Conservation (phyloP, 2,329 filamentous ascomycete genomes). For the Zasmidium citrigriseum region DNA sequence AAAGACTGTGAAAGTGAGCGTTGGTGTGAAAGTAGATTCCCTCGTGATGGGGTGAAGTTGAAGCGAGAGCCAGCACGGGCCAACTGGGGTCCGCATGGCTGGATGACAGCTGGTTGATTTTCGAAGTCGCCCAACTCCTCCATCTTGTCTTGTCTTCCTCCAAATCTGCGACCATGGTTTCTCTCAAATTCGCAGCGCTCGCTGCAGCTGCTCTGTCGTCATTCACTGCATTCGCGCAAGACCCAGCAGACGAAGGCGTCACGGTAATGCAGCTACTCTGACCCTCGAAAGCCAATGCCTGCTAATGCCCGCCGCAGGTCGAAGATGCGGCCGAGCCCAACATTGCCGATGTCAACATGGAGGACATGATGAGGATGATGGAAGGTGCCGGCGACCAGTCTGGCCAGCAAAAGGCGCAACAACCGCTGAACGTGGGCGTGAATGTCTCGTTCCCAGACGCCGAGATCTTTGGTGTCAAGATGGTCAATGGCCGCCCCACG, state of each 20-base stretch:
- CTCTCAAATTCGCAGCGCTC: constrained; percentile 70
- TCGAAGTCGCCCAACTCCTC: neutral
- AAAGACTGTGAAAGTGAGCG: neutral
- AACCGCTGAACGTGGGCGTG: constrained; percentile 60
- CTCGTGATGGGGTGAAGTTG: no score
- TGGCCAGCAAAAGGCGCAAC: constrained; percentile 40
- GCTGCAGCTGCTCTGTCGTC: constrained; percentile 71
- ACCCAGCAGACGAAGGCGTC: constrained; percentile 20
- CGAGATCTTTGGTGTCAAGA: constrained; percentile 91
- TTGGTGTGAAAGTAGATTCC: no score
- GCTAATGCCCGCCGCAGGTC: constrained; percentile 19
- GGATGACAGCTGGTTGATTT: neutral
- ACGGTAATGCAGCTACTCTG: constrained; percentile 27
- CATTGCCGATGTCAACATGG: constrained; percentile 17
- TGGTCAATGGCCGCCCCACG: constrained; percentile 88
- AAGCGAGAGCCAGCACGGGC: no score
- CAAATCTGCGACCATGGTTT: constrained; percentile 59
- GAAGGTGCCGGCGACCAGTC: constrained; percentile 11
- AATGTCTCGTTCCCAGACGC: constrained; percentile 62
- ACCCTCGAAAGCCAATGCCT: constrained; percentile 23
- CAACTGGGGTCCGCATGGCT: neutral
- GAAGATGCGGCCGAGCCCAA: constrained; percentile 17
- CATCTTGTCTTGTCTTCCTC: neutral
- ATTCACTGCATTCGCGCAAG: constrained; percentile 64
- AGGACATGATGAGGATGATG: constrained; percentile 22